Conservation (phyloP, 139 green algal genomes). For the Chlamydomonas sphaeroides region DNA sequence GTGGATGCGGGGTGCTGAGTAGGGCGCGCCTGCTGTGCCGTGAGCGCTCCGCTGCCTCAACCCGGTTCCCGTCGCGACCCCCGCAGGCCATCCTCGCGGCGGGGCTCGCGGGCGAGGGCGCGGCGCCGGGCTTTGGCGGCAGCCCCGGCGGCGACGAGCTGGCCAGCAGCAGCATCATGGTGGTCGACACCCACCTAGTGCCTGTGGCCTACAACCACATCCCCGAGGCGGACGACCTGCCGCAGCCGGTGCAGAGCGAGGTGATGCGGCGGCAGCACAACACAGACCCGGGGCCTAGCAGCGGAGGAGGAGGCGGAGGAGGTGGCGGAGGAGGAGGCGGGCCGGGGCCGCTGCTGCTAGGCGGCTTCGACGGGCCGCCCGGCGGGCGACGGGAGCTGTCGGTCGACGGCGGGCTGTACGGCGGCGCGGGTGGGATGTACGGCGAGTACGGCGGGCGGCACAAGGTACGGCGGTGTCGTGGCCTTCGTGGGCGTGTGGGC, state of each 20-base stretch:
- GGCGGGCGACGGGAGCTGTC: neutral
- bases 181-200: slow-evolving; percentile 37
- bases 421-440: too few species aligned
- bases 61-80: too few species aligned
- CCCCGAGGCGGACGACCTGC: slow-evolving; percentile 13
- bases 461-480: too few species aligned
- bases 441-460: too few species aligned
- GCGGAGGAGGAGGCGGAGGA: neutral
- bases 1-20: too few species aligned
- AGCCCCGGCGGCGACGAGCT: neutral
- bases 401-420: neutral
- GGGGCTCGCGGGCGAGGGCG: too few species aligned
- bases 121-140: neutral
- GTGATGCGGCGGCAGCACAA: slow-evolving; percentile 1
- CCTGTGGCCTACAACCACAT: slow-evolving; percentile 18
- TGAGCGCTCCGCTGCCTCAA: too few species aligned
- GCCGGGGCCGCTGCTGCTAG: too few species aligned
- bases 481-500: too few species aligned
- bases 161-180: neutral
- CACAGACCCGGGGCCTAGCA: slow-evolving; percentile 16
- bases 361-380: too few species aligned
- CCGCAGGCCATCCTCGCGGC: too few species aligned
- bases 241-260: slow-evolving; percentile 30
- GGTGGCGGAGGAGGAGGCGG: neutral
- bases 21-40: too few species aligned